phyloP scores from a whole-genome alignment of 2,329 filamentous ascomycete genomes.

The Stachybotrys echinatus region DNA sequence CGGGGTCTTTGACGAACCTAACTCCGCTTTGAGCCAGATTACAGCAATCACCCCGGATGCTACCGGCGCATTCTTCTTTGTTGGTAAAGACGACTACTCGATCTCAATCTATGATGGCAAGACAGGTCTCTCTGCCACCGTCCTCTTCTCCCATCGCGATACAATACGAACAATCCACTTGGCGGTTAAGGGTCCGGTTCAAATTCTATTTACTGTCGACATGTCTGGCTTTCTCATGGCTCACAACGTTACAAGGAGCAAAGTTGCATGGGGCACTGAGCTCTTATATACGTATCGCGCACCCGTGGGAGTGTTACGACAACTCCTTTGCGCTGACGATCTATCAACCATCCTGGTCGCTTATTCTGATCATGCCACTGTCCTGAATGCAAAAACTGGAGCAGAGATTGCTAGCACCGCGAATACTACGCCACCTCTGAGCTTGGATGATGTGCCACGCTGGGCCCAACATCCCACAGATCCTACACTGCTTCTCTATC shows the following conservation, averaged over 20 bases:
- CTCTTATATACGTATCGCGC: neutral
- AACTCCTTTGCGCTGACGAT: neutral
- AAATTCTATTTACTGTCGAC: neutral
- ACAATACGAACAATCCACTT: neutral
- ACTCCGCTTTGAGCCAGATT: neutral
- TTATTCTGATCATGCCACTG: neutral
- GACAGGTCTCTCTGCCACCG: neutral
- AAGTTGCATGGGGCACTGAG: neutral
- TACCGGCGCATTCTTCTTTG: neutral
- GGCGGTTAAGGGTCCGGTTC: neutral
- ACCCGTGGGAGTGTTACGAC: neutral
- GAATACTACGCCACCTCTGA: too few relatives aligned
- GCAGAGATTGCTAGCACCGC: neutral
- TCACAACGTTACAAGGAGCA: neutral
- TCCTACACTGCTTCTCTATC: neutral
- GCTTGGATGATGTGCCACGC: neutral
- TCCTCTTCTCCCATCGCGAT: neutral
- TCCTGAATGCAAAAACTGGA: neutral
- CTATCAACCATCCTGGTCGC: neutral
- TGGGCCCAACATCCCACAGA: neutral
- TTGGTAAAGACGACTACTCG: neutral
- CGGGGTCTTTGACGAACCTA: neutral
- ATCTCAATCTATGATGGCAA: neutral
- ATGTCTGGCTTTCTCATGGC: neutral
- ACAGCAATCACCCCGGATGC: neutral